These are phyloP conservation scores for Cercospora berteroae DNA, from an alignment of 2,329 filamentous ascomycete genomes.

Conservation along the genomic window DNA sequence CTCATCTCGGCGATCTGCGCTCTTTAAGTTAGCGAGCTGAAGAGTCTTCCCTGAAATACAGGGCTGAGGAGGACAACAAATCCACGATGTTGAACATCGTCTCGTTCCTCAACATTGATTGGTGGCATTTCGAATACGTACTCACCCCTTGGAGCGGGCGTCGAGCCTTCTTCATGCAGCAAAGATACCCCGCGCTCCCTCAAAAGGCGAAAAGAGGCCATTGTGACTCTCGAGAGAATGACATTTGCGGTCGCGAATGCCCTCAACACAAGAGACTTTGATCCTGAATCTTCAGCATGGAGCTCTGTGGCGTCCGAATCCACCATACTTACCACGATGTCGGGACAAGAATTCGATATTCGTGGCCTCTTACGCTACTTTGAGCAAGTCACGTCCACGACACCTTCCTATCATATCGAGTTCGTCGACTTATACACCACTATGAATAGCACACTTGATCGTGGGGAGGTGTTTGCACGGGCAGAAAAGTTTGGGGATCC, in stretches of 20 bases:
- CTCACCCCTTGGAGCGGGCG: not conserved
- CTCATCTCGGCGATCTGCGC: not conserved
- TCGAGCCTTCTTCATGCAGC: not conserved
- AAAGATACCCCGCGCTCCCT: not conserved
- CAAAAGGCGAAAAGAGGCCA: not conserved
- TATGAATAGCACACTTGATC: not conserved
- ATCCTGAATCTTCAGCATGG: not conserved
- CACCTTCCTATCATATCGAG: not conserved
- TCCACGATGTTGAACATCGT: not conserved
- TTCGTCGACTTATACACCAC: not conserved
- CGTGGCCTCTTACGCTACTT: not conserved
- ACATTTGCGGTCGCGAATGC: not conserved
- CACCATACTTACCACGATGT: not conserved
- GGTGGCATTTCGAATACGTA: not conserved
- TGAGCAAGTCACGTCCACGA: not conserved
- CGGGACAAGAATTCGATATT: not conserved
- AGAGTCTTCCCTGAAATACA: not conserved
- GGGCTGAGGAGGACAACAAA: not conserved
- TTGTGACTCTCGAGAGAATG: conserved; percentile 1
- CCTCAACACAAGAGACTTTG: conserved; percentile 4
- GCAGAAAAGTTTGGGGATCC: not conserved
- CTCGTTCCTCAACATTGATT: not conserved
- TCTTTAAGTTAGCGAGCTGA: not conserved
- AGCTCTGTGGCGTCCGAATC: not conserved
- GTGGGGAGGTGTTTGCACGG: not conserved